Base-by-base conservation (phyloP, 208 protist genomes). In the Leishmania major region DNA sequence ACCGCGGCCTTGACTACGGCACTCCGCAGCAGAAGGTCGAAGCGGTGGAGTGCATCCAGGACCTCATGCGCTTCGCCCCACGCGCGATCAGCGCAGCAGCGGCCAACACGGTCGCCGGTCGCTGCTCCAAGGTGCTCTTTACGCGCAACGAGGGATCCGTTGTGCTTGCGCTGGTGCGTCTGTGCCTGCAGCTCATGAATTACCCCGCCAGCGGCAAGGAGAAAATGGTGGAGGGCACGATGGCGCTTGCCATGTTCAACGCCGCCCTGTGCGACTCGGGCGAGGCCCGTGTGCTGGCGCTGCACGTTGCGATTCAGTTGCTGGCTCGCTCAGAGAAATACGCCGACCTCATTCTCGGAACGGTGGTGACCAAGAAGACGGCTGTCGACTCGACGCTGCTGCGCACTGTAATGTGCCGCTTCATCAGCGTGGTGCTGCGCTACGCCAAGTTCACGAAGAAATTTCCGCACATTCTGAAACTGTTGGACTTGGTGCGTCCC, bases 51-150 rank as follows among this genome's bases (percentile, higher is more conserved):
- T 93, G 93, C 86, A 97, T 98, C 72, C 93, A 95, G 79, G 93
- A 98, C 81, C 78, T 97, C 74, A 87, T 98, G 82, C 84, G 82
- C 43, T 95, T 93, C 81, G 93, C 93, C n/a, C 94, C 95, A 37
- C 89, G 88, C 43, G 74, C 80, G 55, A 86, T 96, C 72, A 93
- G 88, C 85, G 94, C 89, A 35, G 85, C 88, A 3, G 91, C 91
- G 0, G 89, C 89, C 28, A 96, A 96, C 88, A 96, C 91, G 11
- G 91, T 97, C 49, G 92, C 94, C 19, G 95, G 95, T 66, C 95
- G 95, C 82, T 98, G 92, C 83, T 96, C 93, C 67, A 98, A 98
- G 90, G 92, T 94, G 25, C 88, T 98, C 67, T 98, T 98, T 87
- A 93, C 90, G n/a, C 91, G 93, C 83, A 97, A 96, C 86, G 95